Conservation (phyloP, 2,329 filamentous ascomycete genomes). For the Colletotrichum sidae region DNA sequence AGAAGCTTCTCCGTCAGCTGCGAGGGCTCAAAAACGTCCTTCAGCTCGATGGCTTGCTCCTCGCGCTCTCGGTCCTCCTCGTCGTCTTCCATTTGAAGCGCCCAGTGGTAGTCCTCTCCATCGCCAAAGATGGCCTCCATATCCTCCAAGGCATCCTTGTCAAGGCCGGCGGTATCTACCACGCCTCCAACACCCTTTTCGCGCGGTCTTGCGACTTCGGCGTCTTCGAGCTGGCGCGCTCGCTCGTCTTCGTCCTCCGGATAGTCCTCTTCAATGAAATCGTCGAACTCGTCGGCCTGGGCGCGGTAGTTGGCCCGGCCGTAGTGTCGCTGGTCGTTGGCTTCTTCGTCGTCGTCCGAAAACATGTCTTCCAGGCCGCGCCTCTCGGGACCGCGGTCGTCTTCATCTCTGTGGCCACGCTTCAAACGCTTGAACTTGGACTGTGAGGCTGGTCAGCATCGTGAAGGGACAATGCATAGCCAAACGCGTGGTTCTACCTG, state of each 20-base stretch:
- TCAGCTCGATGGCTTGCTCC: conserved; percentile 89
- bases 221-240: conserved; percentile 82
- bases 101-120: conserved; percentile 96
- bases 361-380: conserved; percentile 93
- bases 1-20: conserved; percentile 94
- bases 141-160: conserved; percentile 93
- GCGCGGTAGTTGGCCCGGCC: conserved; percentile 66
- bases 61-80: conserved; percentile 83
- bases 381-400: conserved; percentile 71
- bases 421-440: conserved; percentile 97
- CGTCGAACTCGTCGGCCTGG: conserved; percentile 84
- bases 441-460: conserved; percentile 56
- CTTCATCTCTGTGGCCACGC: conserved; percentile 84
- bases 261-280: conserved; percentile 97
- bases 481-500: conserved; percentile 68
- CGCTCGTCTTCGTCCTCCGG: conserved; percentile 86
- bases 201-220: conserved; percentile 86
- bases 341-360: conserved; percentile 90
- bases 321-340: conserved; percentile 65
- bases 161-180: conserved; percentile 85
- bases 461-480: not conserved
- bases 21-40: conserved; percentile 98
- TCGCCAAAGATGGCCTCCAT: conserved; percentile 93
- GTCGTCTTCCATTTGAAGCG: conserved; percentile 87
- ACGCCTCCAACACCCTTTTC: conserved; percentile 76